Evolutionary conservation across 2,329 filamentous ascomycete genomes (phyloP).

Genomic region (Aspergillus unguis): DNA sequence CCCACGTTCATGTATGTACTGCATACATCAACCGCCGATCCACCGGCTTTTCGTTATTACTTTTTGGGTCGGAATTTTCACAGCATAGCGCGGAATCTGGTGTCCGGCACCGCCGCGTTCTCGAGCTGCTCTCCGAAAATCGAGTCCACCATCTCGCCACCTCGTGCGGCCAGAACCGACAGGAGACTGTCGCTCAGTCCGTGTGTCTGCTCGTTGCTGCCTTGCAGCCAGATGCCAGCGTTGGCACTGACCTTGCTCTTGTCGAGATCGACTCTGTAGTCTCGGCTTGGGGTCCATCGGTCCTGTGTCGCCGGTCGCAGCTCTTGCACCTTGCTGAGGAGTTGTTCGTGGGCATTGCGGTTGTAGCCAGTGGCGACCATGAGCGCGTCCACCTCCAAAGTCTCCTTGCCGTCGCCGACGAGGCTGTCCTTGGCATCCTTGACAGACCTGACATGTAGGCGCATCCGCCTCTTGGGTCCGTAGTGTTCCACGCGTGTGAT

Average conservation of each 20-base stretch:
- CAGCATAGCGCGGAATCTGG: conserved; percentile 33
- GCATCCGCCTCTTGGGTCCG: conserved; percentile 50
- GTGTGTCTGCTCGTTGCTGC: conserved; percentile 88
- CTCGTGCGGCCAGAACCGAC: conserved; percentile 71
- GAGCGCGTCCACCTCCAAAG: conserved; percentile 72
- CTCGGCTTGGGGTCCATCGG: conserved; percentile 66
- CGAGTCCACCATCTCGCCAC: conserved; percentile 72
- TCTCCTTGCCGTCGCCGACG: conserved; percentile 51
- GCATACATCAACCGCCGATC: conserved; percentile 9
- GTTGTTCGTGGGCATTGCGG: conserved; percentile 71
- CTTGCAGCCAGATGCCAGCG: conserved; percentile 86
- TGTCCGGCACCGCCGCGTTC: conserved; percentile 31
- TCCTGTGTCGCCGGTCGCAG: conserved; percentile 60
- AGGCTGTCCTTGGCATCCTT: conserved; percentile 29
- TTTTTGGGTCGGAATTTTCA: conserved; percentile 14
- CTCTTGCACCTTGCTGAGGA: conserved; percentile 65
- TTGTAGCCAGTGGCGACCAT: conserved; percentile 86
- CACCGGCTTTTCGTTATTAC: conserved; percentile 3
- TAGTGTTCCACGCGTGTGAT: conserved; percentile 61
- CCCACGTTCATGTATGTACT: conserved; percentile 10
- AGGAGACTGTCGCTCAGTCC: conserved; percentile 80
- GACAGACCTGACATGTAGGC: conserved; percentile 57
- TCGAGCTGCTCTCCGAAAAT: conserved; percentile 58
- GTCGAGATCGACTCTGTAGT: conserved; percentile 75
- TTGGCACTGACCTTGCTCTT: conserved; percentile 64